phyloP scores from a whole-genome alignment of 208 protist species.

The Trypanosoma melophagium region DNA sequence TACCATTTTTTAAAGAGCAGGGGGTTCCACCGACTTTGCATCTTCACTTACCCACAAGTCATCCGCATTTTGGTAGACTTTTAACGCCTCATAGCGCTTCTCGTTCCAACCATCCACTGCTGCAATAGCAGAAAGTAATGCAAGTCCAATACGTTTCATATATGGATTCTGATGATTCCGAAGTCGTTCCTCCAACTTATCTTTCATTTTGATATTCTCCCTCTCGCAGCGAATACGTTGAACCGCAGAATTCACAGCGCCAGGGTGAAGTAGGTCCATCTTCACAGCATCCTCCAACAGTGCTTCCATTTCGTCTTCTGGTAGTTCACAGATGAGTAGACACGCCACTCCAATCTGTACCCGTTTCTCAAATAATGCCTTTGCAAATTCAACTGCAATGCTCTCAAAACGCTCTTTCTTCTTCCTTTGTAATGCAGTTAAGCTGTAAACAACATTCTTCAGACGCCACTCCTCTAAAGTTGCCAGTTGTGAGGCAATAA shows the following conservation, averaged over 20 bases:
- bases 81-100: neutral
- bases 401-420: neutral
- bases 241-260: slow-evolving; percentile 2
- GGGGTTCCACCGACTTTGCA: slow-evolving; percentile 4
- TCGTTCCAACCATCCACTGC: neutral
- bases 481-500: slow-evolving; percentile 5
- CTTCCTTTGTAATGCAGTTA: neutral
- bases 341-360: slow-evolving; percentile 10
- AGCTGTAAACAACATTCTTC: neutral
- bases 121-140: neutral
- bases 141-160: slow-evolving; percentile 25
- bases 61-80: slow-evolving; percentile 5
- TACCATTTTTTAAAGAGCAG: too few relatives aligned
- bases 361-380: slow-evolving; percentile 2
- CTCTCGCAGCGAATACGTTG: neutral
- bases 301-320: neutral
- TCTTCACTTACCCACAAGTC: slow-evolving; percentile 25
- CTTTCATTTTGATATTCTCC: neutral
- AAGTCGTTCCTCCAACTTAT: slow-evolving; percentile 7
- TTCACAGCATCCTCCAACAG: neutral
- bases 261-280: slow-evolving; percentile 17
- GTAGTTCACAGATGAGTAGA: slow-evolving; percentile 19
- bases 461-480: slow-evolving; percentile 5
- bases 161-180: slow-evolving; percentile 15
- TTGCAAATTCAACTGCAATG: slow-evolving; percentile 5